A percentile compares a stretch with the other conserved stretches of the same genome.
Conservation (phyloP, 2,329 filamentous ascomycete species). For the Colletotrichum viniferum region DNA sequence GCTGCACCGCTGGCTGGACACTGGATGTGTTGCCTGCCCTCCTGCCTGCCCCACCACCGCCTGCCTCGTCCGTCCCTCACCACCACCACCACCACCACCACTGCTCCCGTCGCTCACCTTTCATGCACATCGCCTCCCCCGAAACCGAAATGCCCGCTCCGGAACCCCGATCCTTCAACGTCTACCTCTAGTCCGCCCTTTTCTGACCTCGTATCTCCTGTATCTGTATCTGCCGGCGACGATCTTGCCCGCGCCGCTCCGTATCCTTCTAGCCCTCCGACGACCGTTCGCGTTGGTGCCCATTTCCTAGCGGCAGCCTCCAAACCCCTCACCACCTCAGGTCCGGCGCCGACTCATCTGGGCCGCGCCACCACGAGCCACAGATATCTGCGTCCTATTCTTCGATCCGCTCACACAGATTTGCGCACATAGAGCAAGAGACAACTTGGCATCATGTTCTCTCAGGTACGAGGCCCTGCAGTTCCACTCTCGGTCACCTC, state of each 20-base stretch:
- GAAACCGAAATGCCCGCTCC: slow-evolving; percentile 9
- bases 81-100: neutral
- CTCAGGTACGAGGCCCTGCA: neutral
- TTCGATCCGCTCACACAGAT: neutral
- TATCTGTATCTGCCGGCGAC: neutral
- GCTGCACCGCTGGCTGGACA: neutral
- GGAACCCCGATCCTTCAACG: neutral
- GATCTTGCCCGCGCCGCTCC: neutral
- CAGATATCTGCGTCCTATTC: no score
- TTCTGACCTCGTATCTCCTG: neutral
- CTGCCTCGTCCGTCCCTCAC: slow-evolving; percentile 10
- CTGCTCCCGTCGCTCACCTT: neutral
- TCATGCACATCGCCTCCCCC: slow-evolving; percentile 1
- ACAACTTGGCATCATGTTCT: neutral
- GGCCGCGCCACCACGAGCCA: neutral
- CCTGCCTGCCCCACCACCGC: slow-evolving; percentile 5
- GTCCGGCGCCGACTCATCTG: neutral
- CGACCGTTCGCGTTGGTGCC: neutral
- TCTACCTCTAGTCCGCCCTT: neutral
- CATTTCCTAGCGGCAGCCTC: neutral
- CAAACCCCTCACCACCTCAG: slow-evolving; percentile 9
- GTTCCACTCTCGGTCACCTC: neutral
- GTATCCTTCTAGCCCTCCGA: neutral
- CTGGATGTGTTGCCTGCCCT: neutral
- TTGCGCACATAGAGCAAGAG: neutral